Evolutionary conservation across 371 early-diverging fungal genomes (phyloP).

Genomic region (Conidiobolus incongruus): DNA sequence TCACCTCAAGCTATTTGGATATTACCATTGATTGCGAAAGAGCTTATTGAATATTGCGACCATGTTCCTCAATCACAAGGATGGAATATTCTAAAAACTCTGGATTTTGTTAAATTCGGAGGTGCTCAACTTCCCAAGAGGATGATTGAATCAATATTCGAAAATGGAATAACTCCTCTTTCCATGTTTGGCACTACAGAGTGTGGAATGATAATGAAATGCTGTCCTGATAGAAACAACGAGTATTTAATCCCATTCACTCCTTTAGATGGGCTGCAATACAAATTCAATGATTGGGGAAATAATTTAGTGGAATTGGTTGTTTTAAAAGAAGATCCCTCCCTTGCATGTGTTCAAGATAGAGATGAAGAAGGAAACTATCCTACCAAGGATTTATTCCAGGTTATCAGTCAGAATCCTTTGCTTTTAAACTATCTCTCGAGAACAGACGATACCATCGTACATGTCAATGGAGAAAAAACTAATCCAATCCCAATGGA

Average conservation of each 20-base stretch:
- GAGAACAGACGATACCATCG: conserved; percentile 1
- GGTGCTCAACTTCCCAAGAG: neutral
- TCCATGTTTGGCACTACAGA: neutral
- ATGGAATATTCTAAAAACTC: neutral
- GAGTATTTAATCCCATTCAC: too few species aligned
- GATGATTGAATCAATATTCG: neutral
- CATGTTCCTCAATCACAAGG: too few species aligned
- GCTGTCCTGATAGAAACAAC: too few species aligned
- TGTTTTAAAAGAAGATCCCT: neutral
- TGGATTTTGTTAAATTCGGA: neutral
- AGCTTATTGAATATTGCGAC: neutral
- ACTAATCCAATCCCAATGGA: conserved; percentile 1
- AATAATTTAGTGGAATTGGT: neutral
- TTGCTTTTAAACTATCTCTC: neutral
- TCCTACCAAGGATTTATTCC: neutral
- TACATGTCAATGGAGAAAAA: conserved; percentile 2
- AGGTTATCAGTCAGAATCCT: neutral
- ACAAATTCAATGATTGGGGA: too few species aligned
- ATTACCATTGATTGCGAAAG: neutral
- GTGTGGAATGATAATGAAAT: neutral
- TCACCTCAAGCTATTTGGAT: neutral
- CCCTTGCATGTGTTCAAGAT: neutral
- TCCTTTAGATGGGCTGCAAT: too few species aligned
- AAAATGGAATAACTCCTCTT: neutral
- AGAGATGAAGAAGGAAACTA: neutral